Evolutionary conservation across 2,329 filamentous ascomycete genomes (phyloP).

Genomic region (Aulographum hederae): DNA sequence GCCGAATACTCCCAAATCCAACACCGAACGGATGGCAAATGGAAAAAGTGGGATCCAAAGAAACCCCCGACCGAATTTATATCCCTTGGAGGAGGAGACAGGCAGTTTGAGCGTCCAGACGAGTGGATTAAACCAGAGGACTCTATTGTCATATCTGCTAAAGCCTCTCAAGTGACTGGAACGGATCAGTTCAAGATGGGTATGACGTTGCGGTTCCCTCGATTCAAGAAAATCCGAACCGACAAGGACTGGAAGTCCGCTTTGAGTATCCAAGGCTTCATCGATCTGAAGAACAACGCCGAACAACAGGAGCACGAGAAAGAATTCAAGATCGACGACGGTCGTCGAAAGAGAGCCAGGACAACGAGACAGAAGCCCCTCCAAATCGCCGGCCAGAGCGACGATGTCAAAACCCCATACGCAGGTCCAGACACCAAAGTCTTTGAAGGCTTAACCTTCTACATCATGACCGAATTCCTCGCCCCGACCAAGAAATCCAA

Average conservation of each 20-base stretch:
- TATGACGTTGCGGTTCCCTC: conserved; percentile 73
- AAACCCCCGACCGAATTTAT: conserved; percentile 63
- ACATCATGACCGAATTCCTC: conserved; percentile 57
- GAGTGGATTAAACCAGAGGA: conserved; percentile 85
- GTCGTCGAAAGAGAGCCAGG: conserved; percentile 40
- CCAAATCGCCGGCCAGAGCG: conserved; percentile 54
- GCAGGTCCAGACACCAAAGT: conserved; percentile 40
- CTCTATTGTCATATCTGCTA: conserved; percentile 74
- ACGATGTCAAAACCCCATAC: conserved; percentile 30
- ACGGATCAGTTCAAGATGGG: conserved; percentile 64
- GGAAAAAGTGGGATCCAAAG: conserved; percentile 66
- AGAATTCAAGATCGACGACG: conserved; percentile 52
- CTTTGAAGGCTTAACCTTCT: conserved; percentile 65
- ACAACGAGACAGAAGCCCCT: conserved; percentile 45
- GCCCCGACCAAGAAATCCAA: conserved; percentile 59
- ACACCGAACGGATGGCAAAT: conserved; percentile 79
- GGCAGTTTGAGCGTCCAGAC: conserved; percentile 59
- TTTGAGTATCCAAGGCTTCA: conserved; percentile 61
- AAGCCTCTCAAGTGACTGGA: conserved; percentile 59
- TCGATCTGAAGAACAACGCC: conserved; percentile 47
- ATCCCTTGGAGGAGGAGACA: conserved; percentile 55
- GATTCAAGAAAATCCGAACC: conserved; percentile 64
- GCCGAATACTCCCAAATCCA: conserved; percentile 71
- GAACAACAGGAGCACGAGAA: conserved; percentile 50
- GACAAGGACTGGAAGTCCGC: conserved; percentile 75